Percentiles rank a stretch among this genome's conserved stretches.
Evolutionary conservation across 495 filamentous ascomycete genomes (phyloP).

Genomic region (Haplographium delicatum): DNA sequence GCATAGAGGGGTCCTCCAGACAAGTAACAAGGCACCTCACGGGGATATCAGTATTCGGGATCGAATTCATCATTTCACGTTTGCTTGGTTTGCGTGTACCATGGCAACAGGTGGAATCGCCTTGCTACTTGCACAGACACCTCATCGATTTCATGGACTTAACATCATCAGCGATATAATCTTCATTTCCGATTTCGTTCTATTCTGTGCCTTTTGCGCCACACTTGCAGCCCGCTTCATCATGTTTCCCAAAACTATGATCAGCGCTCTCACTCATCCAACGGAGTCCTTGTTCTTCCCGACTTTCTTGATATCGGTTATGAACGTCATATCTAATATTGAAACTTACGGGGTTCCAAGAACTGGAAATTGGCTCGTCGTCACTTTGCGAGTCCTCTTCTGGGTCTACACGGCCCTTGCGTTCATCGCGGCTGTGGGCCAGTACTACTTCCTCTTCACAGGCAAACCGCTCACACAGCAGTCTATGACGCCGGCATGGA

Average conservation of each 20-base stretch:
- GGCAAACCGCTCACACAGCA: constrained; percentile 29
- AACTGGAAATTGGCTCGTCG: constrained; percentile 31
- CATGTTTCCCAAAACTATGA: constrained; percentile 47
- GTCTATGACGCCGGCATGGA: constrained; percentile 47
- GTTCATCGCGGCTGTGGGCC: constrained; percentile 38
- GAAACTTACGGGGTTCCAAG: constrained; percentile 53
- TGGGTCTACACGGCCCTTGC: constrained; percentile 46
- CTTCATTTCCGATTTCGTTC: constrained; percentile 56
- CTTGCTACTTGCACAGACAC: constrained; percentile 52
- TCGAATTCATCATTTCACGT: constrained; percentile 61
- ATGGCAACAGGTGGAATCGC: constrained; percentile 66
- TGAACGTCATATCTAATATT: constrained; percentile 55
- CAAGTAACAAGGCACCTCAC: constrained; percentile 9
- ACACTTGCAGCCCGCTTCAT: constrained; percentile 46
- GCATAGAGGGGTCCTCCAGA: constrained; percentile 2
- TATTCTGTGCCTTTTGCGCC: constrained; percentile 38
- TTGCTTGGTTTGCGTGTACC: constrained; percentile 55
- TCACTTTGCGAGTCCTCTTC: constrained; percentile 39
- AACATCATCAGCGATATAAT: constrained; percentile 53
- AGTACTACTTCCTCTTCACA: constrained; percentile 47
- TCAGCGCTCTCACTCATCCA: constrained; percentile 53
- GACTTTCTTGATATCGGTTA: constrained; percentile 59
- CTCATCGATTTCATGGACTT: constrained; percentile 56
- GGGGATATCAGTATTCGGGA: constrained; percentile 22
- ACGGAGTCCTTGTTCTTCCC: constrained; percentile 62